Conservation (phyloP, 129 eudicot species). For the sunflower (Helianthus annuus) region DNA sequence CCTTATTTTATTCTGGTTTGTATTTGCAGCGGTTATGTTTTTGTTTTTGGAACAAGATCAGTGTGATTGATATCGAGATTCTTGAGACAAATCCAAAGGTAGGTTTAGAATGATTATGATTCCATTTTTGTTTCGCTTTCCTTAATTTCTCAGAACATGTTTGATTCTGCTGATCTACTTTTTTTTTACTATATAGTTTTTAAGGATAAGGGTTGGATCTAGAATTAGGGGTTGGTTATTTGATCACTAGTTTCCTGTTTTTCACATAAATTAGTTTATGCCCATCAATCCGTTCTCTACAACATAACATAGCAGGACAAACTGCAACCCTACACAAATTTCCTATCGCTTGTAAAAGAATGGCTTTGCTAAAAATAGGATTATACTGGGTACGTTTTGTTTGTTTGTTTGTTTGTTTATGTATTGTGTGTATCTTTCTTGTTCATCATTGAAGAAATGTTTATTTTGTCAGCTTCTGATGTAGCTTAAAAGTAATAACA, state of each 20-base stretch:
- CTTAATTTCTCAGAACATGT: not conserved
- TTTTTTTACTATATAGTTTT: not conserved
- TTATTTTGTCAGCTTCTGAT: constrained; percentile 27
- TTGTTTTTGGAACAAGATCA: not conserved
- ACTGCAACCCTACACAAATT: no score
- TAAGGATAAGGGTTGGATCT: constrained; percentile 8
- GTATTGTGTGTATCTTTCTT: not conserved
- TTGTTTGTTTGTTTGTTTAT: not conserved
- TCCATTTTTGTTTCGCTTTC: constrained; percentile 4
- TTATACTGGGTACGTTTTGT: constrained; percentile 1
- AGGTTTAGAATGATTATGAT: not conserved
- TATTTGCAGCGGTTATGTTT: not conserved
- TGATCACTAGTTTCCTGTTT: no score
- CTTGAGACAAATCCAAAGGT: not conserved
- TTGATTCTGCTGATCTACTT: constrained; percentile 27
- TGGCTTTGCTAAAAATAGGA: no score
- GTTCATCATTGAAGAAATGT: constrained; percentile 20
- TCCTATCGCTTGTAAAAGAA: no score
- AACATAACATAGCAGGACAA: no score
- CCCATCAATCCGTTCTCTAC: no score
- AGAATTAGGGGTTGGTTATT: not conserved
- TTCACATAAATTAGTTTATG: no score
- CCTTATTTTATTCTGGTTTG: not conserved
- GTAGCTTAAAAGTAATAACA: constrained; percentile 3
- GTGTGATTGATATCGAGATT: constrained; percentile 8